Conservation (phyloP, 305 asterid genomes). For the Andrographis paniculata region DNA sequence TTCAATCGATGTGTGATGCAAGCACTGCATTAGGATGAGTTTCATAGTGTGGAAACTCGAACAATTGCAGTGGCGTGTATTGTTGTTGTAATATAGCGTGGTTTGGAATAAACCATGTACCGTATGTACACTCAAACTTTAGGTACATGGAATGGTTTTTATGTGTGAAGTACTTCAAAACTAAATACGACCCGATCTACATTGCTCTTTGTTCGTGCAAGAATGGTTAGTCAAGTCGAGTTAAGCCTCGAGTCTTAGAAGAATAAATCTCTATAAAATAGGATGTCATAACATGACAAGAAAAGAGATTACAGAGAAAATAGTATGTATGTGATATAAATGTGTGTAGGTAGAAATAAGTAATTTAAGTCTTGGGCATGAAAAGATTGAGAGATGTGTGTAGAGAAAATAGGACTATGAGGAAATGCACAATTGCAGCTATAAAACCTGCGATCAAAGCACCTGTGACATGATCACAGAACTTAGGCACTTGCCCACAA, state of each 20-base stretch:
- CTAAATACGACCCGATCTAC: no score
- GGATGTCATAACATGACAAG: no score
- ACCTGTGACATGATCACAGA: slow-evolving; percentile 49
- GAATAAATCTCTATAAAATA: no score
- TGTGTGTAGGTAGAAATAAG: no score
- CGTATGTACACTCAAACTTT: neutral
- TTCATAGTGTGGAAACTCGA: slow-evolving; percentile 10
- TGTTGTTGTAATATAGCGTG: slow-evolving; percentile 21
- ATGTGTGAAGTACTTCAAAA: no score
- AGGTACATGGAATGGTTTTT: slow-evolving; percentile 4
- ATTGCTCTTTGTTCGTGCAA: no score
- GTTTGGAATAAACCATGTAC: slow-evolving; percentile 25
- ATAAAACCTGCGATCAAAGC: slow-evolving; percentile 56
- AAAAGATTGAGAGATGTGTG: slow-evolving; percentile 41
- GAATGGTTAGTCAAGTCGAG: no score
- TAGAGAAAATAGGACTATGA: slow-evolving; percentile 49
- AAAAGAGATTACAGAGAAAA: no score
- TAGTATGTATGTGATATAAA: no score
- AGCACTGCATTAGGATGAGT: neutral
- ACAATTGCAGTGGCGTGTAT: slow-evolving; percentile 7
- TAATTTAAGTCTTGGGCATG: slow-evolving; percentile 29
- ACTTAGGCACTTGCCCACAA: slow-evolving; percentile 77
- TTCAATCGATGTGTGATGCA: no score
- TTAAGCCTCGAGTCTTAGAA: no score
- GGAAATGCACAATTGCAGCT: slow-evolving; percentile 42